Evolutionary conservation across 768 basidiomycete genomes (phyloP), one percentile per base, ranked within the genome.

Genomic region (Lentinula aciculospora): DNA sequence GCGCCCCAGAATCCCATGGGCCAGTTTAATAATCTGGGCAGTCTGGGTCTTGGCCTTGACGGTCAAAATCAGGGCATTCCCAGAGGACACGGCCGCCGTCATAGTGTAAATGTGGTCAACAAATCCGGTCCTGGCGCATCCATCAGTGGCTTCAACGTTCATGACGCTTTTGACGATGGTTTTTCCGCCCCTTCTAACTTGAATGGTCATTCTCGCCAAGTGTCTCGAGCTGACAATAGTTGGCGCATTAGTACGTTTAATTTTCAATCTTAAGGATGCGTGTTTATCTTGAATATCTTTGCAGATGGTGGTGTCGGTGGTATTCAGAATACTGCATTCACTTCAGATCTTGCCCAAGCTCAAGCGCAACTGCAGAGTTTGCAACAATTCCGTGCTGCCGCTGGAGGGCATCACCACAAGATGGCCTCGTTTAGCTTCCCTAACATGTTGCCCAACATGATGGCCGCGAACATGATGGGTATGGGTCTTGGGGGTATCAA

Each of bases 391-490:
- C 89, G 95, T 65, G 94, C 94, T 29, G 94, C 94, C 4, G 88
- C 92, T 19, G 92, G 92, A 45, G 94, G 93, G 9, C 94, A 96
- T 65, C 94, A 96, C 69, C 87, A 92, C 69, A 96, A 96, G 78
- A 94, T 97, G 92, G 83, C 91, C 8, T 98, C 95, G 3, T 98
- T 97, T 75, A 93, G 91, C 68, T 94, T 98, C 77, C 95, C 95
- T 4, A 97, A 97, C 69, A 97, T 97, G 93, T 77, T 97, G 13
- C 95, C 94, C 4, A 95, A 95, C 67, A 89, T 96, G 84, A 91
- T 94, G 89, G 94, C 93, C 2, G 94, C 93, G 17, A 97, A 92
- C 65, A 94, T 92, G 86, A 92, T 94, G 92, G 92, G 93, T 19
- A 74, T 94, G 36, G 86, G 87, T 48, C 79, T 92, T 55, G 88